Conservation (phyloP, 306 rosid genomes). For the Lathyrus tuberosus region DNA sequence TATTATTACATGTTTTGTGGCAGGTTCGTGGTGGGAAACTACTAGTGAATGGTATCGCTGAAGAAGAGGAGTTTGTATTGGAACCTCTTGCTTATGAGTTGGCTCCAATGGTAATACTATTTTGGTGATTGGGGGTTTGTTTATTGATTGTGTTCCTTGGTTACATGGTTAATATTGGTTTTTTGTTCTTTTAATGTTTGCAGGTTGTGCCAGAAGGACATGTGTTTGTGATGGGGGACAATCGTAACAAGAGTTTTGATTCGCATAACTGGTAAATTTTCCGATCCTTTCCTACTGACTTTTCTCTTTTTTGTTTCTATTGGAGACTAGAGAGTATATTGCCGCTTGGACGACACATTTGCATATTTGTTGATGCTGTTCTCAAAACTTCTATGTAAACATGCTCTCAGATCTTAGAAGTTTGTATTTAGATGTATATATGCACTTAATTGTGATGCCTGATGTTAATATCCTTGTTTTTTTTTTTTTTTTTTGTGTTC, state of each 20-base stretch:
- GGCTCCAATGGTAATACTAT: slow-evolving; percentile 62
- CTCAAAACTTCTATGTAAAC: slow-evolving; percentile 41
- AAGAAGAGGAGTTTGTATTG: slow-evolving; percentile 66
- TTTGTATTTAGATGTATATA: background rate
- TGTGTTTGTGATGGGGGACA: slow-evolving; percentile 97
- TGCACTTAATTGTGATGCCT: slow-evolving; percentile 1
- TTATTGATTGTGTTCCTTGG: slow-evolving; percentile 13
- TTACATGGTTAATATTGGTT: background rate
- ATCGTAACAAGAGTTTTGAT: slow-evolving; percentile 91
- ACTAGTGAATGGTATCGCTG: slow-evolving; percentile 71
- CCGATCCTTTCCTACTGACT: slow-evolving; percentile 34
- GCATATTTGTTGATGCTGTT: slow-evolving; percentile 34
- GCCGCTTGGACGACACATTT: slow-evolving; percentile 13
- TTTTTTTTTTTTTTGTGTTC: slow-evolving; percentile 7
- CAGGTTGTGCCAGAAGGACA: slow-evolving; percentile 92
- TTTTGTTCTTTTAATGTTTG: slow-evolving; percentile 33
- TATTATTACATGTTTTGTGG: slow-evolving; percentile 26
- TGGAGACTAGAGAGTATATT: slow-evolving; percentile 8
- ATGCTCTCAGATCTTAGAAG: slow-evolving; percentile 16
- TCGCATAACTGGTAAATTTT: slow-evolving; percentile 87
- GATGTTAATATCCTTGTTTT: slow-evolving; percentile 31
- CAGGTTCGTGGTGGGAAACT: slow-evolving; percentile 84
- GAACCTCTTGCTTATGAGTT: slow-evolving; percentile 87
- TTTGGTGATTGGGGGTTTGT: slow-evolving; percentile 5
- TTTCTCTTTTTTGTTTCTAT: slow-evolving; percentile 31